These are phyloP conservation scores for Tolypocladium cylindrosporum DNA, from an alignment of 2,329 filamentous ascomycete species.

Conservation along the genomic window DNA sequence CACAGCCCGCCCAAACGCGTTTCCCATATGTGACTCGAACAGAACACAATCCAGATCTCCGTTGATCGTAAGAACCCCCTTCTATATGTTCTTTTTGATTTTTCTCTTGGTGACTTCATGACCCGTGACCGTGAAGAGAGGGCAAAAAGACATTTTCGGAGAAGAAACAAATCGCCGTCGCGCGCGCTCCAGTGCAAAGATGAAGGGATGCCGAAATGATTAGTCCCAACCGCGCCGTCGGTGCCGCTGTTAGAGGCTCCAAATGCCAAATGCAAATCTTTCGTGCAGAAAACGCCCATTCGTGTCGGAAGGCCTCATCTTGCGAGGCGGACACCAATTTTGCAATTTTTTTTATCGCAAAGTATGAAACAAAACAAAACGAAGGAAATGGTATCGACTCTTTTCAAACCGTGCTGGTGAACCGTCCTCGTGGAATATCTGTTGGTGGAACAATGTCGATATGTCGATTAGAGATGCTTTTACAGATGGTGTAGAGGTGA, in stretches of 20 bases:
- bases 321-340: slow-evolving; percentile 19
- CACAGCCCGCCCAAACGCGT: slow-evolving; percentile 18
- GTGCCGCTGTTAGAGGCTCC: slow-evolving; percentile 6
- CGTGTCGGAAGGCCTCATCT: slow-evolving; percentile 30
- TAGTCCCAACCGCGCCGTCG: slow-evolving; percentile 9
- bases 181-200: slow-evolving; percentile 9
- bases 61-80: slow-evolving; percentile 21
- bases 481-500: slow-evolving; percentile 25
- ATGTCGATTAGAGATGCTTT: slow-evolving; percentile 40
- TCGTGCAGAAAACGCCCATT: slow-evolving; percentile 25
- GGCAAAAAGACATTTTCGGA: slow-evolving; percentile 19
- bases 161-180: slow-evolving; percentile 4
- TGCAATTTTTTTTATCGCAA: slow-evolving; percentile 11
- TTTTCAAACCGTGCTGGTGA: slow-evolving; percentile 29
- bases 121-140: slow-evolving; percentile 25
- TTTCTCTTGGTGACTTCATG: slow-evolving; percentile 34
- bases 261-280: slow-evolving; percentile 8
- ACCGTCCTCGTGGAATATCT: slow-evolving; percentile 21
- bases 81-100: slow-evolving; percentile 40
- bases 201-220: slow-evolving; percentile 8
- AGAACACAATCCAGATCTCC: slow-evolving; percentile 21
- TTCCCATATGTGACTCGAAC: slow-evolving; percentile 26
- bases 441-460: slow-evolving; percentile 20
- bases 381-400: slow-evolving; percentile 35
- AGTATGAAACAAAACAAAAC: slow-evolving; percentile 18